A percentile compares a stretch with the other conserved stretches of the same genome.
Evolutionary conservation across 306 rosid genomes (phyloP).

Genomic region (Crotalaria pallida): DNA sequence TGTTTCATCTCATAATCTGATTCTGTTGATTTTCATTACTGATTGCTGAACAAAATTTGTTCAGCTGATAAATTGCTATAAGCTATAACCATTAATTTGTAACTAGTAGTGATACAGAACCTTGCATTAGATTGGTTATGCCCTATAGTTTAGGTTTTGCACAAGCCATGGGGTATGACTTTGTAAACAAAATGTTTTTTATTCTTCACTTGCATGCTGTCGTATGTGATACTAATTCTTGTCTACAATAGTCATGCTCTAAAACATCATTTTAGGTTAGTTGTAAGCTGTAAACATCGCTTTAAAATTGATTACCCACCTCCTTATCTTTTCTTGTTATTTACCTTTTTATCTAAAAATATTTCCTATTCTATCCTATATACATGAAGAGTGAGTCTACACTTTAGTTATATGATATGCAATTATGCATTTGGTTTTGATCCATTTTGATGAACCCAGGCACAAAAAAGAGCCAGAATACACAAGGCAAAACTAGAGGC

Average conservation of each 20-base stretch:
- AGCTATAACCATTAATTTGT: background rate
- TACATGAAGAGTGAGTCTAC: background rate
- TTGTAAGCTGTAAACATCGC: background rate
- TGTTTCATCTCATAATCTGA: background rate
- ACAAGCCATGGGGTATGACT: background rate
- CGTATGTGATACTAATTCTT: background rate
- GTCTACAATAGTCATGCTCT: background rate
- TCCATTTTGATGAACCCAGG: constrained; percentile 37
- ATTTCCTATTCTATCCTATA: background rate
- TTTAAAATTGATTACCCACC: background rate
- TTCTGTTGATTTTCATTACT: background rate
- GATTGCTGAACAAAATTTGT: background rate
- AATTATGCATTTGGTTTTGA: constrained; percentile 5
- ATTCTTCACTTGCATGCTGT: background rate
- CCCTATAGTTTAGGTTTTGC: background rate
- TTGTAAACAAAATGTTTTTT: background rate
- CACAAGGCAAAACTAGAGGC: constrained; percentile 73
- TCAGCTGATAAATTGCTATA: background rate
- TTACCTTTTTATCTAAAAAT: background rate
- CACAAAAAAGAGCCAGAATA: constrained; percentile 75
- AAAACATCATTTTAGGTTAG: background rate
- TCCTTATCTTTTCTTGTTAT: background rate
- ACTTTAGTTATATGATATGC: background rate
- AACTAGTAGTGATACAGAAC: background rate
- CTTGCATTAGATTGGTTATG: background rate